phyloP scores from a whole-genome alignment of 495 filamentous ascomycete species.

The Penicillium soppii region DNA sequence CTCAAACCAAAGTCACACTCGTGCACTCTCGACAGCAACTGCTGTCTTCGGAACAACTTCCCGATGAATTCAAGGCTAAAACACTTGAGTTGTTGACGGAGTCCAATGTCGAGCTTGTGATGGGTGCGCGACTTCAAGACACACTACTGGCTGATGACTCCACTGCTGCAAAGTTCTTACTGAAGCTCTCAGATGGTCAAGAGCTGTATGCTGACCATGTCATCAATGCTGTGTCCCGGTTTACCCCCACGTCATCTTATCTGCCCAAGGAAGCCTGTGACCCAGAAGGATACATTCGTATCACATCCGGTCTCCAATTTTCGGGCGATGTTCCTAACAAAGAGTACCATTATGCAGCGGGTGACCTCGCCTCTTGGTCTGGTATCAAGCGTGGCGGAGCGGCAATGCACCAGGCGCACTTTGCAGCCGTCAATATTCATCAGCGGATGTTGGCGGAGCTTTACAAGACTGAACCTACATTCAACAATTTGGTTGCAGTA shows the following conservation, averaged over 20 bases:
- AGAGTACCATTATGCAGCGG: constrained; percentile 48
- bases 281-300: constrained; percentile 49
- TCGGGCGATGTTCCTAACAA: constrained; percentile 35
- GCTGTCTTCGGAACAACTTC: constrained; percentile 58
- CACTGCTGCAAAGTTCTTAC: constrained; percentile 25
- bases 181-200: constrained; percentile 52
- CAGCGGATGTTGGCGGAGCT: neutral
- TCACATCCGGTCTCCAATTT: constrained; percentile 42
- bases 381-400: constrained; percentile 2
- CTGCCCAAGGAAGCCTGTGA: constrained; percentile 45
- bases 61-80: constrained; percentile 54
- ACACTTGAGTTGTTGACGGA: constrained; percentile 45
- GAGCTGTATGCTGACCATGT: constrained; percentile 49
- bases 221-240: constrained; percentile 52
- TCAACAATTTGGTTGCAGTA: neutral
- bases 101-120: constrained; percentile 44
- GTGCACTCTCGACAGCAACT: constrained; percentile 58
- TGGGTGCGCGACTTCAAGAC: neutral
- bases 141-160: constrained; percentile 24
- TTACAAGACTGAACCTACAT: neutral
- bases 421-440: constrained; percentile 1
- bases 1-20: constrained; percentile 51
- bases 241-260: constrained; percentile 47
- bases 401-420: constrained; percentile 5
- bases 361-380: constrained; percentile 11